These are phyloP conservation scores for Tuber indicum DNA, from an alignment of 495 filamentous ascomycete species.

Conservation along the genomic window DNA sequence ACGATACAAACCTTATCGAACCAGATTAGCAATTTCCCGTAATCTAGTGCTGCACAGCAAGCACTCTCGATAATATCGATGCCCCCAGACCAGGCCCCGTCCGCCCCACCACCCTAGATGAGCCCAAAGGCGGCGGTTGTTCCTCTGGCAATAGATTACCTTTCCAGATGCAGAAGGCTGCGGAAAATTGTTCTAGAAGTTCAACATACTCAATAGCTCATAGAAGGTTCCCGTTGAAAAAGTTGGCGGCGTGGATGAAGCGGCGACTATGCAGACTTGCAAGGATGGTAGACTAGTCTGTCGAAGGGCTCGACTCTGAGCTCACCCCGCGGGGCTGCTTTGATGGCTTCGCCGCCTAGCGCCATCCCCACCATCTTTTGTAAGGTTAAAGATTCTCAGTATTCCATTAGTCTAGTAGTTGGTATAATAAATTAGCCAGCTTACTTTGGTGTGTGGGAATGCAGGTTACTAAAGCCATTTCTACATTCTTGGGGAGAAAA, in stretches of 20 bases:
- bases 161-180: conserved; percentile 4
- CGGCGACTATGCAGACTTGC: background rate
- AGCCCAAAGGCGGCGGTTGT: background rate
- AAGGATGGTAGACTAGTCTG: background rate
- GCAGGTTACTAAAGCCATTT: background rate
- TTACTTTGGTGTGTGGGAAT: background rate
- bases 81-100: background rate
- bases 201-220: background rate
- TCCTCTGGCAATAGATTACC: background rate
- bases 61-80: conserved; percentile 2
- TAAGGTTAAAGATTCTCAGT: background rate
- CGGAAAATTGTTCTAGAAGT: background rate
- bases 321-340: background rate
- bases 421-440: background rate
- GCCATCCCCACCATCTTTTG: background rate
- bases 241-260: background rate
- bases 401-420: background rate
- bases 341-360: background rate
- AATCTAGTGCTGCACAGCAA: conserved; percentile 3
- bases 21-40: conserved; percentile 17
- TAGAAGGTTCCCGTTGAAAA: background rate
- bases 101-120: background rate
- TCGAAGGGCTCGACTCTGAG: background rate
- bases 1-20: conserved; percentile 41
- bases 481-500: background rate